phyloP scores from a whole-genome alignment of 164 flowering plant species.

The Stephania cephalantha region DNA sequence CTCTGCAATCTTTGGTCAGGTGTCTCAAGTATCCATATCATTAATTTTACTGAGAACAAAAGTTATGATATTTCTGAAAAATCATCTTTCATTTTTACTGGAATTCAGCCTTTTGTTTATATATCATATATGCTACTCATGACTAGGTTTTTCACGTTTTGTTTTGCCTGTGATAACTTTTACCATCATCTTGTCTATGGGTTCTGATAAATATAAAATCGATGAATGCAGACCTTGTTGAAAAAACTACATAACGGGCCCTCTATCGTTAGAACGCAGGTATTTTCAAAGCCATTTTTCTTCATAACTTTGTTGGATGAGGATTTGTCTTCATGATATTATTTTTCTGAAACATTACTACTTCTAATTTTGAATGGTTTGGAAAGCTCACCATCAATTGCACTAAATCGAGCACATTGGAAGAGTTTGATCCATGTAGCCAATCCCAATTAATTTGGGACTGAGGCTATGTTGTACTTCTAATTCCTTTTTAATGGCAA shows the following conservation, averaged over 20 bases:
- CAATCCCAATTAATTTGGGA: too few relatives aligned
- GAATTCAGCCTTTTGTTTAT: background rate
- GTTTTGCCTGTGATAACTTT: background rate
- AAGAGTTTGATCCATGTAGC: too few relatives aligned
- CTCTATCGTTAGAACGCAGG: slow-evolving; percentile 96
- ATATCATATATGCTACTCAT: background rate
- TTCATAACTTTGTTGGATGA: background rate
- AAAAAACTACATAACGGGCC: slow-evolving; percentile 84
- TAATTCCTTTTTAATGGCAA: background rate
- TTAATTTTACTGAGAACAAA: too few relatives aligned
- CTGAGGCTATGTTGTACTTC: background rate
- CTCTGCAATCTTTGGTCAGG: too few relatives aligned
- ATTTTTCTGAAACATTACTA: background rate
- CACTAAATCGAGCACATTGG: too few relatives aligned
- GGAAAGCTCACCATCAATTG: too few relatives aligned
- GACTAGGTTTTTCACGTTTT: background rate
- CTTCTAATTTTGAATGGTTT: background rate
- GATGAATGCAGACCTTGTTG: slow-evolving; percentile 62
- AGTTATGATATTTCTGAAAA: background rate
- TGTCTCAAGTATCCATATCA: too few relatives aligned
- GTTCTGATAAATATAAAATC: slow-evolving; percentile 13
- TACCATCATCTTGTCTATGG: background rate
- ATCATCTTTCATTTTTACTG: background rate
- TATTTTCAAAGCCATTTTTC: slow-evolving; percentile 18
- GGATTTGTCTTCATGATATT: background rate